Evolutionary conservation across 768 basidiomycete species (phyloP).

Genomic region (Pisolithus sp.): DNA sequence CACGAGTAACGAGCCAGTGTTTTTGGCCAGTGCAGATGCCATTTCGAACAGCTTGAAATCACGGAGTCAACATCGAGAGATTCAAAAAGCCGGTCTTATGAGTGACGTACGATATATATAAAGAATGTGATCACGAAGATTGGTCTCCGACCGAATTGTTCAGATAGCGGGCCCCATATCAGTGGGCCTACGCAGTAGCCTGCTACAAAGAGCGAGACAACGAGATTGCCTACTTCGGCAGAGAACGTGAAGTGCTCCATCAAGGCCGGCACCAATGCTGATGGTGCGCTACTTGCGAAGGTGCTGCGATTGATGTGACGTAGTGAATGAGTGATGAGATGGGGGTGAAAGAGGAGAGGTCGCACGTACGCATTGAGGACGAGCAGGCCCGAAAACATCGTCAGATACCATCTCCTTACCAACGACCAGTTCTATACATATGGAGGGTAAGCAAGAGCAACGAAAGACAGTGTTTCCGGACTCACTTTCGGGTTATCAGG

Average conservation of each 20-base stretch:
- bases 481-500: constrained; percentile 42
- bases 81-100: background rate
- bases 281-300: constrained; percentile 56
- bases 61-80: background rate
- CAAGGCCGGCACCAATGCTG: constrained; percentile 41
- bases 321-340: background rate
- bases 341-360: background rate
- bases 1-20: constrained; percentile 56
- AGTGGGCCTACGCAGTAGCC: constrained; percentile 64
- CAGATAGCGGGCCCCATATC: constrained; percentile 52
- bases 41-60: constrained; percentile 51
- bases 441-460: constrained; percentile 1
- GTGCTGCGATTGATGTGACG: constrained; percentile 33
- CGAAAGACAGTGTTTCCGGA: background rate
- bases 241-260: constrained; percentile 44
- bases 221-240: constrained; percentile 45
- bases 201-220: constrained; percentile 57
- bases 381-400: constrained; percentile 41
- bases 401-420: constrained; percentile 44
- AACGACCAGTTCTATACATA: constrained; percentile 43
- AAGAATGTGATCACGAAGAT: constrained; percentile 53
- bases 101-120: constrained; percentile 41
- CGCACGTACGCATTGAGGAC: constrained; percentile 48
- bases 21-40: constrained; percentile 54
- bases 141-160: constrained; percentile 52